Evolutionary conservation across 2,329 filamentous ascomycete species (phyloP), one percentile per base, ranked within the genome.

Genomic region (Sporothrix variecibatus): DNA sequence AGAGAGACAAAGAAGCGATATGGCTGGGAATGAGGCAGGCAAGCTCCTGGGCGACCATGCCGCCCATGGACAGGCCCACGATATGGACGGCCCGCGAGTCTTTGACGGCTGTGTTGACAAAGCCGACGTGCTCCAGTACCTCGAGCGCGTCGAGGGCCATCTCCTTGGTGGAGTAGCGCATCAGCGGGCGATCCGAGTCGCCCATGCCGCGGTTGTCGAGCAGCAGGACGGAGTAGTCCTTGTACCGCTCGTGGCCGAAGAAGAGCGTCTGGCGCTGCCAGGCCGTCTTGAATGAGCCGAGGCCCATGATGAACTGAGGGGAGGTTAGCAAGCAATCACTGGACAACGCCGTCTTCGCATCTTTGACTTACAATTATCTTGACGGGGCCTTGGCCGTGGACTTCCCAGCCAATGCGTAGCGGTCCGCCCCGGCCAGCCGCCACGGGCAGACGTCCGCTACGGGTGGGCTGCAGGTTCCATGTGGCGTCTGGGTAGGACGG

Each of bases 31-130:
- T 82, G n/a, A 85, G 81, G 77, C 82, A 84, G 28, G 87, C 89
- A 3, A 97, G 80, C 83, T 97, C 94, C 82, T 97, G 94, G 2
- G 93, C 90, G 78, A 97, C 95, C 94, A 97, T 97, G 79, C 94
- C 94, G 76, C 94, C 94, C 88, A 97, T 93, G 75, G 91, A 94
- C 77, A 95, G 90, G 73, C 94, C 94, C 46, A 93, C 85, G 71
- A 97, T 81, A 83, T 97, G 90, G 80, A 84, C 86, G 78, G 85
- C 76, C 74, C 80, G 9, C 80, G 72, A 2, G 73, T 68, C 40
- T 60, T 81, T 38, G 40, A 56, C 2, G n/a, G 74, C 20, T 20
- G 2, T 12, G 53, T 75, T 73, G 12, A 75, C 62, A 20, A 75
- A 97, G 76, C 89, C 90, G 11, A 96, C 81, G 78, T 93, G 88